These are phyloP conservation scores for Alnus rubra DNA, from an alignment of 306 rosid species.

Conservation along the genomic window DNA sequence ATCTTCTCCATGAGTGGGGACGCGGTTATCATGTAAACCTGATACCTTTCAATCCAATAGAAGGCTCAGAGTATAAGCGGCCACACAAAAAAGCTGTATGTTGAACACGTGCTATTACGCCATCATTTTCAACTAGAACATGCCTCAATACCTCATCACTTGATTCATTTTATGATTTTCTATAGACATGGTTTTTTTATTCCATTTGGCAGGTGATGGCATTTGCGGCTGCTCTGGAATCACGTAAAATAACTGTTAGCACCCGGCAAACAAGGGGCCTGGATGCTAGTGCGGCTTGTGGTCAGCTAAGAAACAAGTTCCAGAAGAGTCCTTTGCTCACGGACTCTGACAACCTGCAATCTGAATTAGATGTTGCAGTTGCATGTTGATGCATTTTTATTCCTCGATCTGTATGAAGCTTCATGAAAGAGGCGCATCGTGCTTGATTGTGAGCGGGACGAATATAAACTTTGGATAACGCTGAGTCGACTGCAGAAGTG, in stretches of 20 bases:
- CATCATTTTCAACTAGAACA: conserved; percentile 16
- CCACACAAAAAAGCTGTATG: conserved; percentile 85
- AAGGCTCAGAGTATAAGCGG: conserved; percentile 83
- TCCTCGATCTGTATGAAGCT: conserved; percentile 19
- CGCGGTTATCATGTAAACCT: conserved; percentile 78
- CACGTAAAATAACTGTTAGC: conserved; percentile 70
- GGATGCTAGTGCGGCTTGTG: conserved; percentile 98
- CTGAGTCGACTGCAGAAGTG: not conserved
- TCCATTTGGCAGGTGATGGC: conserved; percentile 60
- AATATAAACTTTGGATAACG: not conserved
- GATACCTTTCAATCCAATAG: conserved; percentile 95
- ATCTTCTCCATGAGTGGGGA: conserved; percentile 71
- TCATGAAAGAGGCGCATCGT: conserved; percentile 19
- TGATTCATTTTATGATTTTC: not conserved
- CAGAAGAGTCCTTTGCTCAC: conserved; percentile 74
- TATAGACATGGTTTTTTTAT: conserved; percentile 5
- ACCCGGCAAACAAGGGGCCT: conserved; percentile 89
- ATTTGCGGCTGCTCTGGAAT: conserved; percentile 75
- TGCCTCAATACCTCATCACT: conserved; percentile 7
- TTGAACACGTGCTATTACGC: conserved; percentile 3
- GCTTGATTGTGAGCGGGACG: not conserved
- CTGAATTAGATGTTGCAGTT: conserved; percentile 57
- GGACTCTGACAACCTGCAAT: conserved; percentile 45
- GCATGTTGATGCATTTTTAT: conserved; percentile 42
- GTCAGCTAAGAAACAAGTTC: conserved; percentile 86